phyloP scores from a whole-genome alignment of 108 stramenopile genomes.

The Nitzschia sp. region DNA sequence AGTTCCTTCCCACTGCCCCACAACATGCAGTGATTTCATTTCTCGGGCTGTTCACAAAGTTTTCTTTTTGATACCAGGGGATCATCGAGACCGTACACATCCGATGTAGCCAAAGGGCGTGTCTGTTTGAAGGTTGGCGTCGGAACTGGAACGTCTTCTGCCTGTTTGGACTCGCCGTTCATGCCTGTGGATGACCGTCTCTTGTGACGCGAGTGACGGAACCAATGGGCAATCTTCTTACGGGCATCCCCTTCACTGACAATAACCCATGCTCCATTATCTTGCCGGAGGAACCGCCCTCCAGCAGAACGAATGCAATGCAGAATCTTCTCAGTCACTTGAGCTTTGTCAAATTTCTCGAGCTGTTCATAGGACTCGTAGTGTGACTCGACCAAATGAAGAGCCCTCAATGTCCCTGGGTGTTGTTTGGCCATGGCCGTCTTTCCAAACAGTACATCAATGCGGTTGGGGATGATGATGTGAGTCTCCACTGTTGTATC shows the following conservation, averaged over 20 bases:
- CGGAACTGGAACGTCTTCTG: neutral
- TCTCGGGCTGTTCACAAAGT: neutral
- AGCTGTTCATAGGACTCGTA: conserved; percentile 25
- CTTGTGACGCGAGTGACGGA: conserved; percentile 19
- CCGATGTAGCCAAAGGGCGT: no score
- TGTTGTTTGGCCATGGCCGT: conserved; percentile 11
- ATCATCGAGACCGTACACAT: no score
- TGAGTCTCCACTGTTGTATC: neutral
- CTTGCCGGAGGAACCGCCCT: conserved; percentile 31
- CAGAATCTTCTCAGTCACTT: conserved; percentile 27
- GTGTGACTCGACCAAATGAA: conserved; percentile 18
- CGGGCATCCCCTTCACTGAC: conserved; percentile 11
- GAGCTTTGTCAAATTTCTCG: conserved; percentile 25
- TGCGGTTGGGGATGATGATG: conserved; percentile 8
- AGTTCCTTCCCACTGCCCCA: no score
- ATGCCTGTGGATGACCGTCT: neutral
- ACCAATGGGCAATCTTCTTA: conserved; percentile 31
- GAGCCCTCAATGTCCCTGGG: conserved; percentile 23
- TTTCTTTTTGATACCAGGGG: neutral
- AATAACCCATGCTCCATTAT: conserved; percentile 23
- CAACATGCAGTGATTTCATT: no score
- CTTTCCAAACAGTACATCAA: conserved; percentile 41
- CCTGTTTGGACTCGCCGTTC: neutral
- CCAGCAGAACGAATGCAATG: conserved; percentile 10
- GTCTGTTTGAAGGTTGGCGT: no score